Percentiles rank a stretch among this genome's conserved stretches.
phyloP scores from a whole-genome alignment of 768 basidiomycete species.

The Sarcomyxa edulis region DNA sequence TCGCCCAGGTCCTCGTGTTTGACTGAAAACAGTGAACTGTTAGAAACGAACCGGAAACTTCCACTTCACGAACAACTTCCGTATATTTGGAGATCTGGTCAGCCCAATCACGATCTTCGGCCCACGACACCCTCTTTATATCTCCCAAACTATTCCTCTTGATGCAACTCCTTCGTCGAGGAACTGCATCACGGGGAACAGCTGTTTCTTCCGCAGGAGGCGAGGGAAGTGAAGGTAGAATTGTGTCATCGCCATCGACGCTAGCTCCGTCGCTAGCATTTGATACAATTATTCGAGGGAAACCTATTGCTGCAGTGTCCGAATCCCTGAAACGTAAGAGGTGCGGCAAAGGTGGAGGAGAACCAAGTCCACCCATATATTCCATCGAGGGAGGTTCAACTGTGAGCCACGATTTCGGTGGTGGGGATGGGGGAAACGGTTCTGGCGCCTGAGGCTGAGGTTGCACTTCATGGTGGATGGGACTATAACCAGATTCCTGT shows the following conservation, averaged over 20 bases:
- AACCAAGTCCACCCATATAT: not conserved
- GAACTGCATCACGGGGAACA: conserved; percentile 1
- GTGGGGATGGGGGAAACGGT: conserved; percentile 3
- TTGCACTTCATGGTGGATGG: too few relatives aligned
- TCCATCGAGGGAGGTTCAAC: not conserved
- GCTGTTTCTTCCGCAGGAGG: not conserved
- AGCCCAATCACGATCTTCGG: conserved; percentile 59
- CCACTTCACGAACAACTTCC: conserved; percentile 31
- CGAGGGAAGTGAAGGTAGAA: not conserved
- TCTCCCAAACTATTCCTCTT: conserved; percentile 56
- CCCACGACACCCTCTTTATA: conserved; percentile 71
- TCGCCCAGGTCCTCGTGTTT: too few relatives aligned
- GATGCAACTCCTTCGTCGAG: conserved; percentile 58
- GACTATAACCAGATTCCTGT: too few relatives aligned
- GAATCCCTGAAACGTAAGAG: conserved; percentile 1
- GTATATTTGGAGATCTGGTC: conserved; percentile 48
- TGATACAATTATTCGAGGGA: not conserved
- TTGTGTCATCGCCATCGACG: not conserved
- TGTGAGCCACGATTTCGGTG: not conserved
- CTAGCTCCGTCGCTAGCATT: not conserved
- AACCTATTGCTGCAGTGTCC: not conserved
- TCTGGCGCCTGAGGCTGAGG: conserved; percentile 2
- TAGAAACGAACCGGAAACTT: conserved; percentile 27
- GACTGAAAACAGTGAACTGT: not conserved
- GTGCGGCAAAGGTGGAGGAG: conserved; percentile 4